Base-by-base conservation (phyloP, 2,329 filamentous ascomycete genomes). In the Clonostachys rosea region DNA sequence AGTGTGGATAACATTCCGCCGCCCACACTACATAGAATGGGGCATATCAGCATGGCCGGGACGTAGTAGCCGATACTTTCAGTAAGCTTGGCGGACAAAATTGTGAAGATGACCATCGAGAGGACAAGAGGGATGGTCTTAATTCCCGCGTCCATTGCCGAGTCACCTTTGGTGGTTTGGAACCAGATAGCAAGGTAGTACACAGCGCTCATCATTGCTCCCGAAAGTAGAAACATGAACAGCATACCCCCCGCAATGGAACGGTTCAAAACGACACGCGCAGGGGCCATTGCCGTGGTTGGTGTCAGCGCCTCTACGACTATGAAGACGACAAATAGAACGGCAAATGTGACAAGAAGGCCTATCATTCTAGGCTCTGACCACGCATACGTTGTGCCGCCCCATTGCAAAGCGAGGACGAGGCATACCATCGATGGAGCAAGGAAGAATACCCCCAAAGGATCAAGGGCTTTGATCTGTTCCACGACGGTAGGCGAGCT, bases 241-340 rank as follows among this genome's bases (percentile, higher is more conserved):
- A 54, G 60, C 44, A 64, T 56, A 10, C 61, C 65, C 14, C 90
- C 90, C 1, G 89, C 87, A 1, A 70, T 95, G 3, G 88, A 95
- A 56, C 81, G 89, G 47, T 84, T 86, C 50, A 78, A 78, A 37
- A 81, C 94, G 9, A 81, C 91, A n/a, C 76, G 91, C 16, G 87
- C 83, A 51, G 69, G 62, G 4, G 69, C 54, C 3, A 63, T 71
- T 2, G 67, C 68, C 1, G 57, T 64, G 4, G 60, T 49, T 3
- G 61, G 60, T 49, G 56, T 54, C 16, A 58, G 52, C 34, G 56
- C 46, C 52, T 72, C 62, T 2, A 64, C 52, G 5, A 52, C 48
- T 13, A 68, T 46, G 54, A 75, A 78, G 4, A 51, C 54, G 43
- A 69, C 41, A 16, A 75, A 51, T 2, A 73, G 58, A 14, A 71